Base-by-base conservation (phyloP, 371 early-diverging fungal genomes). In the Chytridium lagenaria region DNA sequence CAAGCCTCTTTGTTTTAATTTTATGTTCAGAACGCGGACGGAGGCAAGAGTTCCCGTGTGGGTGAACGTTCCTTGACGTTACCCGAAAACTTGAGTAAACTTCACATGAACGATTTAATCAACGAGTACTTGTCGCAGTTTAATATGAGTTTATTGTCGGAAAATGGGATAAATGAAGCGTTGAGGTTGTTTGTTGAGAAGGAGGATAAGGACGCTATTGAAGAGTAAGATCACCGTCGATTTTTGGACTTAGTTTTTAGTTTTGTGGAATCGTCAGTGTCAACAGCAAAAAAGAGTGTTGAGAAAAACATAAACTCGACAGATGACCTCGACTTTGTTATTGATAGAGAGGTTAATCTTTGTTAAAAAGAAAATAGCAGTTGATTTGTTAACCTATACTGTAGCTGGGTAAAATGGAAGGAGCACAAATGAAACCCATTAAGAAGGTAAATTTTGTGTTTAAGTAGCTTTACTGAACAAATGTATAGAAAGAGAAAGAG, bases 181-280 rank as follows among this genome's bases (percentile, higher is more conserved):
- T 88, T 96, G 1, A 81, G 87, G 12, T 69, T 84, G 50, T 92
- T 91, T 85, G 95, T 97, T 10, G 93, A 94, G 51, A 98, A 97
- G 81, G 93, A 93, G 67, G 97, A 98, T 68, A 89, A 86, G 63
- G 92, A 92, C 30, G 92, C 93, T 0, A 90, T 95, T 69, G 51
- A 61, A 59, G 73, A 75, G 79, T 81, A 59, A 23, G 73, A 71
- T 1, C 49, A n/a, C 31, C 31, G 57, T 50, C 38, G 16, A 3
- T 5, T 0, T 28, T 66, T 34, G 55, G 12, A 3, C 38, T 15
- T 26, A 26, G 37, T 36, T 34, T 36, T 2, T 22, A 78, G 75
- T 26, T 75, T 78, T 52, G 64, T 69, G n/a, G 19, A 7, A 26
- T 64, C 70, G 19, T 69, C 72, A 12, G 52, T 75, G 2, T 39